A percentile compares a stretch with the other conserved stretches of the same genome.
These are phyloP conservation scores for Ceratobasidium sp. DNA, from an alignment of 1,284 basidiomycete genomes.

Conservation along the genomic window DNA sequence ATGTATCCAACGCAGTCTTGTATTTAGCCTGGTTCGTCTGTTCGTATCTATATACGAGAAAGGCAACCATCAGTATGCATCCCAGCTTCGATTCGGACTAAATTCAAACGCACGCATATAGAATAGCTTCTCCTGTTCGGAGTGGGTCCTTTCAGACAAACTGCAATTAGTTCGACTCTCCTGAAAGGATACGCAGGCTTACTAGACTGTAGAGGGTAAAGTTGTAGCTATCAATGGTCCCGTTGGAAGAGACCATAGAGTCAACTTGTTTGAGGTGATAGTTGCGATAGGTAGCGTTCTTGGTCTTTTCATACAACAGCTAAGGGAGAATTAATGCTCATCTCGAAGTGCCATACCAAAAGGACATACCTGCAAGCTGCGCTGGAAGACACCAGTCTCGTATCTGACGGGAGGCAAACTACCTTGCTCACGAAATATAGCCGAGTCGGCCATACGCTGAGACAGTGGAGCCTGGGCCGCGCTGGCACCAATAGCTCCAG, in stretches of 20 bases:
- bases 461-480: slow-evolving; percentile 10
- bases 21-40: slow-evolving; percentile 36
- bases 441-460: slow-evolving; percentile 24
- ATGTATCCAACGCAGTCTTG: slow-evolving; percentile 34
- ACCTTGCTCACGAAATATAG: slow-evolving; percentile 21
- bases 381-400: slow-evolving; percentile 36
- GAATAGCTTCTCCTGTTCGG: slow-evolving; percentile 30
- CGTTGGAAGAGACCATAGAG: slow-evolving; percentile 33
- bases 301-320: slow-evolving; percentile 15
- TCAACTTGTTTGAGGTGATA: slow-evolving; percentile 26
- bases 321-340: not conserved
- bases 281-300: slow-evolving; percentile 12
- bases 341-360: not conserved
- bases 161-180: not conserved
- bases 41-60: slow-evolving; percentile 8
- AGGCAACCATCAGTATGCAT: not conserved
- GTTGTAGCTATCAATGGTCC: slow-evolving; percentile 15
- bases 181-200: not conserved
- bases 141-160: slow-evolving; percentile 17
- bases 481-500: not conserved
- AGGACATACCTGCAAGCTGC: slow-evolving; percentile 21
- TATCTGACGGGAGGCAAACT: slow-evolving; percentile 25
- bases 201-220: slow-evolving; percentile 34
- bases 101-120: slow-evolving; percentile 29
- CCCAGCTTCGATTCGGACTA: not conserved